Evolutionary conservation across 306 rosid genomes (phyloP).

Genomic region (Morella rubra): DNA sequence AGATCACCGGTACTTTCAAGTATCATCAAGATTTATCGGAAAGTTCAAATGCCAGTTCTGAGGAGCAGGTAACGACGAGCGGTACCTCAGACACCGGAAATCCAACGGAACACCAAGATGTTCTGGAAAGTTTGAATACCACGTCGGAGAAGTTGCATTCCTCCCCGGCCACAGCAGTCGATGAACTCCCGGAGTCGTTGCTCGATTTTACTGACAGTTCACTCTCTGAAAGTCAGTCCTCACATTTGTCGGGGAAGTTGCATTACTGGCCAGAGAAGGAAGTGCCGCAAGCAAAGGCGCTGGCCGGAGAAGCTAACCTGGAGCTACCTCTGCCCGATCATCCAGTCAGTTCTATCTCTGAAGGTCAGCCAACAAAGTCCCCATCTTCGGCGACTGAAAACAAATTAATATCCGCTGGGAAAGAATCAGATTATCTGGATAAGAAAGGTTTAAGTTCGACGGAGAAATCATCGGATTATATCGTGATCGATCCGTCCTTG

Average conservation of each 20-base stretch:
- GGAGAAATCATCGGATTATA: neutral
- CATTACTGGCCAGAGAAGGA: too few species aligned
- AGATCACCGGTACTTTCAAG: too few species aligned
- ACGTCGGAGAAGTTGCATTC: neutral
- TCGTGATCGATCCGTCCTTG: neutral
- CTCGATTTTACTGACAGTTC: neutral
- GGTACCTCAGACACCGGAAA: neutral
- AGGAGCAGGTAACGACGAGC: neutral
- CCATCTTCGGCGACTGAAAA: neutral
- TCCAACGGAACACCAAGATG: neutral
- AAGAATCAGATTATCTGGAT: neutral
- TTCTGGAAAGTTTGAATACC: neutral
- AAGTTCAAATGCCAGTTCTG: neutral
- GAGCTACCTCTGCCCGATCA: too few species aligned
- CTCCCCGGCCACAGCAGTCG: too few species aligned
- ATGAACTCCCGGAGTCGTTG: conserved; percentile 1
- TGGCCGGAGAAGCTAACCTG: too few species aligned
- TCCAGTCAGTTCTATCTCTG: neutral
- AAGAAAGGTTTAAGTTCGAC: neutral
- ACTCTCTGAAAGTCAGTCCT: too few species aligned
- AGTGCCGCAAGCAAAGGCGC: too few species aligned
- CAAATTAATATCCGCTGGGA: neutral
- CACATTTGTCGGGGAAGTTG: too few species aligned
- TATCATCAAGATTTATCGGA: too few species aligned
- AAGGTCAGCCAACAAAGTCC: neutral